Percentiles rank a stretch among this genome's conserved stretches.
phyloP scores from a whole-genome alignment of 1,284 basidiomycete genomes.

The Pisolithus thermaeus region DNA sequence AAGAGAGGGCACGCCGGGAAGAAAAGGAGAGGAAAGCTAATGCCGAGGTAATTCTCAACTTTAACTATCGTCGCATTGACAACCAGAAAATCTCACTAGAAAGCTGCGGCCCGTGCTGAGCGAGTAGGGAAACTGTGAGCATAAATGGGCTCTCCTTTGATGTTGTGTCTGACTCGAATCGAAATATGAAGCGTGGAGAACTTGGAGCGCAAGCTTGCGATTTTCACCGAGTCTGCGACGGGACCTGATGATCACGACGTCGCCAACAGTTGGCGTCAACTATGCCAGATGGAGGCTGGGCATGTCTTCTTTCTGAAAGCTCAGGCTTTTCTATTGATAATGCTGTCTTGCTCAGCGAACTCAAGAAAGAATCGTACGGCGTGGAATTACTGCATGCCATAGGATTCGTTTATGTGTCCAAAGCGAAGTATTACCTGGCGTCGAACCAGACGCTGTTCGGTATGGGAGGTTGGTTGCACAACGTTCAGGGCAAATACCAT shows the following conservation, averaged over 20 bases:
- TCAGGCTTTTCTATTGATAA: neutral
- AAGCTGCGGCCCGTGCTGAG: constrained; percentile 74
- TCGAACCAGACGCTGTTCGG: constrained; percentile 76
- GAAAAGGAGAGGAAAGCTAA: constrained; percentile 66
- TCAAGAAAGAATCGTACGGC: constrained; percentile 90
- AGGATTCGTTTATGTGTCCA: constrained; percentile 84
- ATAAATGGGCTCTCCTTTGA: too few species aligned
- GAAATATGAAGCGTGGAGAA: constrained; percentile 52
- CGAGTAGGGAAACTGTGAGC: constrained; percentile 70
- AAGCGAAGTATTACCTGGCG: constrained; percentile 78
- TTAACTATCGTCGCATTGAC: constrained; percentile 4
- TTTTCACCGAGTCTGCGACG: constrained; percentile 88
- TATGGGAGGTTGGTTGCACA: constrained; percentile 90
- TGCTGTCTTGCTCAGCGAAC: constrained; percentile 45
- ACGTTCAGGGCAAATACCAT: constrained; percentile 90
- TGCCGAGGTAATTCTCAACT: constrained; percentile 51
- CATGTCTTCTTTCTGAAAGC: constrained; percentile 32
- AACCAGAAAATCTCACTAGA: constrained; percentile 38
- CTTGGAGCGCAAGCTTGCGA: constrained; percentile 81
- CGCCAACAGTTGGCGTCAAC: constrained; percentile 64
- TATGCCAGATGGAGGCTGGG: constrained; percentile 81
- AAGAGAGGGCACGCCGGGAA: constrained; percentile 76
- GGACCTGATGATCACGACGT: constrained; percentile 71
- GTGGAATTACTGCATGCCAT: constrained; percentile 89
- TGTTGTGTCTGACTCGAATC: neutral